Evolutionary conservation across 805 yeast genomes (phyloP).

Genomic region (Saccharomycopsis guyanensis): DNA sequence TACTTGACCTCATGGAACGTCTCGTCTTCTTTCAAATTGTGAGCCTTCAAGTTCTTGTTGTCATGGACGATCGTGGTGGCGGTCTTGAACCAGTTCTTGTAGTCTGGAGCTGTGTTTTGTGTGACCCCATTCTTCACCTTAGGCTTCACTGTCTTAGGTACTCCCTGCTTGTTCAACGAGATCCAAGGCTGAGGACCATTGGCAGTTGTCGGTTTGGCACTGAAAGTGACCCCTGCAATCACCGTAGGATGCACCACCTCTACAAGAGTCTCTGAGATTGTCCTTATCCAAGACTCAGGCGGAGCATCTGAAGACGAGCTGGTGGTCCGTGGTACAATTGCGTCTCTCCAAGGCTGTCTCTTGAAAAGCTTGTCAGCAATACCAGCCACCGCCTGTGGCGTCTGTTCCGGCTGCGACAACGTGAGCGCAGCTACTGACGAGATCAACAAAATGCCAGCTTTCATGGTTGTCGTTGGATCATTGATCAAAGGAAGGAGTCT

Average conservation of each 20-base stretch:
- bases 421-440: background rate
- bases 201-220: slow-evolving; percentile 34
- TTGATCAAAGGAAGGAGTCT: too few species aligned
- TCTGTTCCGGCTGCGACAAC: background rate
- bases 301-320: slow-evolving; percentile 31
- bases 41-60: slow-evolving; percentile 63
- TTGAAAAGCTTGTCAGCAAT: background rate
- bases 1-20: slow-evolving; percentile 45
- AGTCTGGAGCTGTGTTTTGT: slow-evolving; percentile 59
- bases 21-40: slow-evolving; percentile 60
- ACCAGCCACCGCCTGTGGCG: background rate
- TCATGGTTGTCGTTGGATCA: too few species aligned
- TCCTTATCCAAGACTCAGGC: slow-evolving; percentile 66
- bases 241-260: slow-evolving; percentile 70
- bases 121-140: slow-evolving; percentile 65
- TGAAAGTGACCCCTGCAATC: slow-evolving; percentile 48
- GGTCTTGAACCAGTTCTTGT: slow-evolving; percentile 70
- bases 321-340: slow-evolving; percentile 28
- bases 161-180: slow-evolving; percentile 65
- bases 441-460: background rate
- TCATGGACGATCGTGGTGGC: slow-evolving; percentile 48
- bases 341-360: slow-evolving; percentile 2
- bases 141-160: slow-evolving; percentile 74
- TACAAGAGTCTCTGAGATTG: slow-evolving; percentile 45
- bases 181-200: slow-evolving; percentile 77